These are phyloP conservation scores for Dissophora globulifera DNA, from an alignment of 192 early-diverging fungal species.

Conservation along the genomic window DNA sequence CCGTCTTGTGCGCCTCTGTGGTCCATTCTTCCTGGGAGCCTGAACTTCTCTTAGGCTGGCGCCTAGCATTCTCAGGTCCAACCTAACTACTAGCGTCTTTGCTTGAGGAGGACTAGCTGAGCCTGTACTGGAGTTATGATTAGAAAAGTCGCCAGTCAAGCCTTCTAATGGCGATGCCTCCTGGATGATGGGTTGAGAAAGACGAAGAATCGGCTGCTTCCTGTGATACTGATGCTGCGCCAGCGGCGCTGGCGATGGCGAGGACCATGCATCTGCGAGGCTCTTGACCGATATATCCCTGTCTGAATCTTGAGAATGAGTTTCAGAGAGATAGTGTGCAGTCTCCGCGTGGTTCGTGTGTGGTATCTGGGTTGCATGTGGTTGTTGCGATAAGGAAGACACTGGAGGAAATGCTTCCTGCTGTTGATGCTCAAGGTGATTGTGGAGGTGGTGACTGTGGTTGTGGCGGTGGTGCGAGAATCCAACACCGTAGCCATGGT, in stretches of 20 bases:
- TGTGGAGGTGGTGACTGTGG: constrained; percentile 4
- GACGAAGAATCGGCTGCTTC: not conserved
- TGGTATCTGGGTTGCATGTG: not conserved
- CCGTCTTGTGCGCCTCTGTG: constrained; percentile 1
- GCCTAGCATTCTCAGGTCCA: constrained; percentile 32
- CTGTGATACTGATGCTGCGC: not conserved
- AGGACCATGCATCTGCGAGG: not conserved
- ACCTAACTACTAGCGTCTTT: constrained; percentile 18
- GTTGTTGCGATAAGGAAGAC: constrained; percentile 1
- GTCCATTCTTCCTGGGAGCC: not conserved
- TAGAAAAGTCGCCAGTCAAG: too few relatives aligned
- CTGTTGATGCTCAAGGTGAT: not conserved
- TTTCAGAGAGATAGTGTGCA: not conserved
- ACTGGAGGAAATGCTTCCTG: too few relatives aligned
- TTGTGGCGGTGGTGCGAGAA: not conserved
- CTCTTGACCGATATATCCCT: not conserved
- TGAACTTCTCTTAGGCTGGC: not conserved
- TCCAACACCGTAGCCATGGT: not conserved
- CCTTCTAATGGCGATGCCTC: not conserved
- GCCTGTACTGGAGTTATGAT: not conserved
- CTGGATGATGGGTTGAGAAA: too few relatives aligned
- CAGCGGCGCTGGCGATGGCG: not conserved
- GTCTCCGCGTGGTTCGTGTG: not conserved
- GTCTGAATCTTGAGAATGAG: not conserved
- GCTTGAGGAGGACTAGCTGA: not conserved